Percentiles rank a stretch among this genome's conserved stretches.
These are phyloP conservation scores for Thalassiosira delicatula DNA, from an alignment of 352 stramenopile species.

Conservation along the genomic window DNA sequence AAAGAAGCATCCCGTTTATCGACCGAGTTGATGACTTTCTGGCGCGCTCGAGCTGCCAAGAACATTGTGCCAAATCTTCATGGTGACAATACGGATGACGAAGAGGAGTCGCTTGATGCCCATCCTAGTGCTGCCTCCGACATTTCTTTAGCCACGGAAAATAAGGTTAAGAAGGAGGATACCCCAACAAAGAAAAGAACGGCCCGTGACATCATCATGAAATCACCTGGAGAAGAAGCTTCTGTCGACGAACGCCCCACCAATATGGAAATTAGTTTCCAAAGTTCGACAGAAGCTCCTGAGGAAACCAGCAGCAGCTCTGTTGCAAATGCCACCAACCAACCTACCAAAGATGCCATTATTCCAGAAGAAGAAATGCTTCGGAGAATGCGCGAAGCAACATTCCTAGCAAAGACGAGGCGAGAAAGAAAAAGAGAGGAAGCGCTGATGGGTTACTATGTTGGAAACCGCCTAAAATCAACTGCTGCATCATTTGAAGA, in stretches of 20 bases:
- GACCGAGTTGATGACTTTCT: conserved; percentile 56
- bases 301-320: conserved; percentile 42
- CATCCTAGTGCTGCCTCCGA: conserved; percentile 36
- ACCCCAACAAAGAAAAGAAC: conserved; percentile 28
- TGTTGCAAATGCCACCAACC: conserved; percentile 5
- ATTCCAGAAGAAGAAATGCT: conserved; percentile 53
- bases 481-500: conserved; percentile 83
- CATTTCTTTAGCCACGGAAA: conserved; percentile 35
- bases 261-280: conserved; percentile 51
- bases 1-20: conserved; percentile 56
- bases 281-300: conserved; percentile 40
- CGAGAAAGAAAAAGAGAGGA: conserved; percentile 69
- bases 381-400: conserved; percentile 55
- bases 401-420: conserved; percentile 54
- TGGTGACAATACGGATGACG: conserved; percentile 50
- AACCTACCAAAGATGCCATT: conserved; percentile 24
- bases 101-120: conserved; percentile 33
- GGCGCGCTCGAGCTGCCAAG: conserved; percentile 54
- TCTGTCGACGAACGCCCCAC: conserved; percentile 21
- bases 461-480: conserved; percentile 72
- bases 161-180: conserved; percentile 26
- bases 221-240: conserved; percentile 35
- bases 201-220: conserved; percentile 7
- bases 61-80: conserved; percentile 65
- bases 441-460: conserved; percentile 62